Evolutionary conservation across 176 grass and related monocot genomes (phyloP), one percentile per base, ranked within the genome.

Genomic region (Oryza rufipogon): DNA sequence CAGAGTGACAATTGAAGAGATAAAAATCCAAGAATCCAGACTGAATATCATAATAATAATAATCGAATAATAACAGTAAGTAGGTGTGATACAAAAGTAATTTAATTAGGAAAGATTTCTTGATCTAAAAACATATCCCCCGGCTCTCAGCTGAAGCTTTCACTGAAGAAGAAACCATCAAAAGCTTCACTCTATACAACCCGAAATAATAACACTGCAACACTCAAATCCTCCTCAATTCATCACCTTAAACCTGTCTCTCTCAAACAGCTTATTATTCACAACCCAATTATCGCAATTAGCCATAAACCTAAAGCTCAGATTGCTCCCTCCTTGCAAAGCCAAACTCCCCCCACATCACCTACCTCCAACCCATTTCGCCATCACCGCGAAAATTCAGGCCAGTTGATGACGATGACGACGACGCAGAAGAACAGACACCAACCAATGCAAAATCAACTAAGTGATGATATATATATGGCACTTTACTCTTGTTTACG

Each of bases 201-300:
- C 74, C 84, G 46, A 81, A 34, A 45, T 20, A 58, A 58, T 58
- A 58, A 58, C 19, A 80, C 84, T 85, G 89, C 82, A 83, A 88
- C 75, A 87, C 72, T 89, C 63, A 80, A 56, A 79, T 77, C 77
- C 64, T 79, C 80, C 80, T 80, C 39, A 41, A 41, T 41, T 41
- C 71, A 79, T 71, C 80, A 75, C 23, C 69, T 87, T 84, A 83
- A 83, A 74, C 83, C 87, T 90, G 87, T 96, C 86, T 76, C 81
- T 99, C 39, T 41, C 89, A 90, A 75, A 75, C 86, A 60, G 82
- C 68, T 99, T 92, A 94, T 94, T 99, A 99, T 96, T 99, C 97
- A 99, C 97, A 99, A 72, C 86, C 76, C 81, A 92, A 88, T 63
- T 63, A 63, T 58, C 58, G 2, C 58, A 63, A 23, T 91, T 84